phyloP scores from a whole-genome alignment of 805 yeast species.

The Saturnispora ahearnii region DNA sequence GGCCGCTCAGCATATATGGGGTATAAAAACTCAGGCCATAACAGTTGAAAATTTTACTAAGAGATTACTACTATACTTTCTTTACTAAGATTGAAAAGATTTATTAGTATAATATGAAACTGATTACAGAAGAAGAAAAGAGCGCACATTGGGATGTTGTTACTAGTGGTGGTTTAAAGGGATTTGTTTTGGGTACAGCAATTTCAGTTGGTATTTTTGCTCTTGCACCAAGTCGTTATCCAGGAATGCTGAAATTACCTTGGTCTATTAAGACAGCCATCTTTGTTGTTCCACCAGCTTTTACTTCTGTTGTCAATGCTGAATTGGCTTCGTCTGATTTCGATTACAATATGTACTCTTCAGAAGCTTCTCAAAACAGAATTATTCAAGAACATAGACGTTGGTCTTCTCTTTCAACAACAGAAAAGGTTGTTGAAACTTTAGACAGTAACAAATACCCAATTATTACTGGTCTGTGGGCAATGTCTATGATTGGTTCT shows the following conservation, averaged over 20 bases:
- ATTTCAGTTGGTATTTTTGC: slow-evolving; percentile 49
- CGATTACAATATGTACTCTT: slow-evolving; percentile 52
- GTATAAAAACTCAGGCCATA: background rate
- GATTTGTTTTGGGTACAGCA: slow-evolving; percentile 37
- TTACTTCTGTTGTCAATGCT: slow-evolving; percentile 52
- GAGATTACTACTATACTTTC: no score
- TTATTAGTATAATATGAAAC: slow-evolving; percentile 11
- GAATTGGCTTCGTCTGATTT: slow-evolving; percentile 63
- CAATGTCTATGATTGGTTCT: slow-evolving; percentile 69
- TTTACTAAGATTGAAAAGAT: no score
- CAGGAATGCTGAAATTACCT: slow-evolving; percentile 36
- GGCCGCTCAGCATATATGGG: background rate
- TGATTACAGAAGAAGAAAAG: slow-evolving; percentile 17
- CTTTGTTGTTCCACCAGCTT: slow-evolving; percentile 59
- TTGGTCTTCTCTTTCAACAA: slow-evolving; percentile 41
- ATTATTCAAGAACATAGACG: slow-evolving; percentile 38
- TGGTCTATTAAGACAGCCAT: slow-evolving; percentile 56
- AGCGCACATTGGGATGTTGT: slow-evolving; percentile 12
- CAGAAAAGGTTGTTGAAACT: slow-evolving; percentile 42
- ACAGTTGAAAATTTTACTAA: background rate
- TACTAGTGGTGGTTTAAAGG: slow-evolving; percentile 15
- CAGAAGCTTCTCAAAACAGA: slow-evolving; percentile 32
- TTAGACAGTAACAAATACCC: slow-evolving; percentile 52
- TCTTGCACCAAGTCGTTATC: slow-evolving; percentile 39
- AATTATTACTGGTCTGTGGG: slow-evolving; percentile 69